These are phyloP conservation scores for Zymoseptoria ardabiliae DNA, from an alignment of 2,329 filamentous ascomycete species.

Conservation along the genomic window DNA sequence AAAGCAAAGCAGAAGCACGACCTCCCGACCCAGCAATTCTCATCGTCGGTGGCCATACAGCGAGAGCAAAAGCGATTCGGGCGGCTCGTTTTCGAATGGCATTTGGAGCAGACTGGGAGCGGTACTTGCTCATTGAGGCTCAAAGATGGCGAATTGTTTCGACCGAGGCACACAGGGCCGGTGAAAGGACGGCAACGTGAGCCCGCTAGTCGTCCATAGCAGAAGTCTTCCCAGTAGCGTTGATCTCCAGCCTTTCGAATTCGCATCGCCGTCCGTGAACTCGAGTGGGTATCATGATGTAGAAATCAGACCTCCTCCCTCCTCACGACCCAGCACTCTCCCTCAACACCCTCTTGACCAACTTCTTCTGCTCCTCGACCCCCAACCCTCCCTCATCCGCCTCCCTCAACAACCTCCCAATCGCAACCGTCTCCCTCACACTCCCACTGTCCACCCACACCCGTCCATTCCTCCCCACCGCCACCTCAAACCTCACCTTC, in stretches of 20 bases:
- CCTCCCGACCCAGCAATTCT: too few species aligned
- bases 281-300: background rate
- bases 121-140: too few species aligned
- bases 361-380: slow-evolving; percentile 60
- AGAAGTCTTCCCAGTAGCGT: too few species aligned
- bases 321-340: slow-evolving; percentile 29
- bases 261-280: background rate
- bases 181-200: too few species aligned
- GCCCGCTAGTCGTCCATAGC: too few species aligned
- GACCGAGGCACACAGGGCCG: too few species aligned
- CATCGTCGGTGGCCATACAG: too few species aligned
- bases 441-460: slow-evolving; percentile 84
- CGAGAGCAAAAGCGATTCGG: too few species aligned
- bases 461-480: slow-evolving; percentile 83
- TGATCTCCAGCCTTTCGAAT: background rate
- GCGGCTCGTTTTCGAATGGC: too few species aligned
- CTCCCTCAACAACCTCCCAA: slow-evolving; percentile 70
- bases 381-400: slow-evolving; percentile 63
- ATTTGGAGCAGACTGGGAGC: too few species aligned
- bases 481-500: slow-evolving; percentile 84
- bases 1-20: too few species aligned
- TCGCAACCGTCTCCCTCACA: slow-evolving; percentile 63
- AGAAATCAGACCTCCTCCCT: background rate
- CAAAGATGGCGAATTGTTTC: too few species aligned
- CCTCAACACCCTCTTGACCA: slow-evolving; percentile 60